These are phyloP conservation scores for Conoideocrella luteorostrata DNA, from an alignment of 2,329 filamentous ascomycete species.

Conservation along the genomic window DNA sequence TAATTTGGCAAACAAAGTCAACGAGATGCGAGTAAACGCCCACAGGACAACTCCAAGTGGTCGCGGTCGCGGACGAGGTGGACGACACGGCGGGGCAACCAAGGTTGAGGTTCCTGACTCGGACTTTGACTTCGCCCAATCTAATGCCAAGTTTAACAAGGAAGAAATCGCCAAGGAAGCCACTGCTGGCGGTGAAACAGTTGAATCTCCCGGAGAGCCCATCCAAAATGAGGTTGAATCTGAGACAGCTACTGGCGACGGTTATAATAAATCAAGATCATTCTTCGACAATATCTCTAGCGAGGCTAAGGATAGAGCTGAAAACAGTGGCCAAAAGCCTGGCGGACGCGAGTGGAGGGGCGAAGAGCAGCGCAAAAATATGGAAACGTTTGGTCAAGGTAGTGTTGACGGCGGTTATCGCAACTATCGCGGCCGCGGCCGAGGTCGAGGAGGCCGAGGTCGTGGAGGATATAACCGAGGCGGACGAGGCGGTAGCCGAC, in stretches of 20 bases:
- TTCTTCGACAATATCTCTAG: constrained; percentile 99
- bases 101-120: constrained; percentile 85
- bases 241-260: constrained; percentile 31
- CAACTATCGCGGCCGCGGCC: constrained; percentile 72
- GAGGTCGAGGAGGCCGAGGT: constrained; percentile 57
- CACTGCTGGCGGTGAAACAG: constrained; percentile 66
- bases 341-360: constrained; percentile 82
- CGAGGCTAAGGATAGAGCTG: constrained; percentile 81
- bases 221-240: constrained; percentile 33
- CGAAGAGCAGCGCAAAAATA: constrained; percentile 90
- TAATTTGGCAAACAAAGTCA: constrained; percentile 67
- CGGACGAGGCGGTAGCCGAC: constrained; percentile 31
- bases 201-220: constrained; percentile 41
- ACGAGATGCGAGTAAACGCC: constrained; percentile 67
- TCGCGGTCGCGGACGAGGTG: constrained; percentile 44
- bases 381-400: constrained; percentile 96
- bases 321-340: constrained; percentile 59
- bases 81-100: constrained; percentile 34
- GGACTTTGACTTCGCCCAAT: constrained; percentile 81
- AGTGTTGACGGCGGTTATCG: constrained; percentile 80
- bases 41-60: constrained; percentile 41
- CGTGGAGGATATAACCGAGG: constrained; percentile 34
- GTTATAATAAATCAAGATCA: constrained; percentile 81
- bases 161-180: constrained; percentile 72
- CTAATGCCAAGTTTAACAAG: constrained; percentile 43